Evolutionary conservation across 2,329 filamentous ascomycete genomes (phyloP).

Genomic region (Hymenoscyphus linearis): DNA sequence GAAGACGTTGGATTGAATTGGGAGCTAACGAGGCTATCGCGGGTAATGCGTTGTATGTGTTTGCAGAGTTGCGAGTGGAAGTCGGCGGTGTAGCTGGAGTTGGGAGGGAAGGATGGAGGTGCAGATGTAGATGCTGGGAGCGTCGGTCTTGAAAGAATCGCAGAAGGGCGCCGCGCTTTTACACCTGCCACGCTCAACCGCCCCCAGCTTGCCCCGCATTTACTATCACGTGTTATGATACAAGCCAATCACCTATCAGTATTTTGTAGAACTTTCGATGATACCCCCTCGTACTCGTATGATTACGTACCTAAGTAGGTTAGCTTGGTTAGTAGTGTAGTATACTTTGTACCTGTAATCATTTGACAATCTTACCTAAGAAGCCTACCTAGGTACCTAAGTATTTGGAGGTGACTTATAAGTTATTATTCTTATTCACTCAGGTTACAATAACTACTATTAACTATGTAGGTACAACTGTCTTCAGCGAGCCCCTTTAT

Average conservation of each 20-base stretch:
- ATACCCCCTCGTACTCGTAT: no score
- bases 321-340: no score
- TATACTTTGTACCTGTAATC: no score
- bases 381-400: no score
- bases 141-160: not conserved
- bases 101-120: no score
- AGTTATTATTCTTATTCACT: no score
- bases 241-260: not conserved
- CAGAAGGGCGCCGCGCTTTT: not conserved
- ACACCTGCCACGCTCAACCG: not conserved
- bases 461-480: no score
- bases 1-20: slow-evolving; percentile 11
- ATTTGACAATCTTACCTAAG: no score
- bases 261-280: not conserved
- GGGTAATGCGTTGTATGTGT: slow-evolving; percentile 8
- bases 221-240: slow-evolving; percentile 6
- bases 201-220: slow-evolving; percentile 3
- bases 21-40: slow-evolving; percentile 12
- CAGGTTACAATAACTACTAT: no score
- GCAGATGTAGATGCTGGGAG: not conserved
- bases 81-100: slow-evolving; percentile 12
- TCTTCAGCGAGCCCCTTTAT: no score
- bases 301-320: no score
- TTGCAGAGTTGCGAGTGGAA: not conserved
- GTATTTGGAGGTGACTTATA: no score